A percentile compares a stretch with the other conserved stretches of the same genome.
These are phyloP conservation scores for Ocimum tenuiflorum DNA, from an alignment of 257 asterid species.

Conservation along the genomic window DNA sequence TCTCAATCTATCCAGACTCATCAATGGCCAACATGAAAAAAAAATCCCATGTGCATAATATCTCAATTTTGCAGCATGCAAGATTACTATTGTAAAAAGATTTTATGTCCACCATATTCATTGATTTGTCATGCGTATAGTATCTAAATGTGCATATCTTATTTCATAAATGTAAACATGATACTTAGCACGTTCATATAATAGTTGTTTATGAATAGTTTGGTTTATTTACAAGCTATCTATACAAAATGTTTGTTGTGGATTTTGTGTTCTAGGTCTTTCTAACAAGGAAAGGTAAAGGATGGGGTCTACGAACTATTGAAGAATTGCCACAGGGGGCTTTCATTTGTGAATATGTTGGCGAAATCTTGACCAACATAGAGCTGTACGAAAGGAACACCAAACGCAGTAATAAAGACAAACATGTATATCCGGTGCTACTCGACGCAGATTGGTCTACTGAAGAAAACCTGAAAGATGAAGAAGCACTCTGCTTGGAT, in stretches of 20 bases:
- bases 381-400: slow-evolving; percentile 49
- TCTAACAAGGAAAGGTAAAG: slow-evolving; percentile 50
- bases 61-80: too few relatives aligned
- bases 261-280: slow-evolving; percentile 42
- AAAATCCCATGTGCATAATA: too few relatives aligned
- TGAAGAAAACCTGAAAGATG: slow-evolving; percentile 50
- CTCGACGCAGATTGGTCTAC: slow-evolving; percentile 77
- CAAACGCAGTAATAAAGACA: slow-evolving; percentile 20
- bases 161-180: too few relatives aligned
- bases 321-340: slow-evolving; percentile 70
- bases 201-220: too few relatives aligned
- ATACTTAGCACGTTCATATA: too few relatives aligned
- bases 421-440: slow-evolving; percentile 55
- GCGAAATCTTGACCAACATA: slow-evolving; percentile 59
- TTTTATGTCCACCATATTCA: too few relatives aligned
- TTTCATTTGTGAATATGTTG: slow-evolving; percentile 60
- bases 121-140: too few relatives aligned
- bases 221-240: background rate
- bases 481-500: slow-evolving; percentile 69
- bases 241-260: background rate
- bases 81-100: too few relatives aligned
- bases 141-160: too few relatives aligned
- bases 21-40: too few relatives aligned
- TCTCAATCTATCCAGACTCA: too few relatives aligned
- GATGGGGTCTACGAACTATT: slow-evolving; percentile 76